phyloP scores from a whole-genome alignment of 192 early-diverging fungal species.

The Linnemannia elongata region DNA sequence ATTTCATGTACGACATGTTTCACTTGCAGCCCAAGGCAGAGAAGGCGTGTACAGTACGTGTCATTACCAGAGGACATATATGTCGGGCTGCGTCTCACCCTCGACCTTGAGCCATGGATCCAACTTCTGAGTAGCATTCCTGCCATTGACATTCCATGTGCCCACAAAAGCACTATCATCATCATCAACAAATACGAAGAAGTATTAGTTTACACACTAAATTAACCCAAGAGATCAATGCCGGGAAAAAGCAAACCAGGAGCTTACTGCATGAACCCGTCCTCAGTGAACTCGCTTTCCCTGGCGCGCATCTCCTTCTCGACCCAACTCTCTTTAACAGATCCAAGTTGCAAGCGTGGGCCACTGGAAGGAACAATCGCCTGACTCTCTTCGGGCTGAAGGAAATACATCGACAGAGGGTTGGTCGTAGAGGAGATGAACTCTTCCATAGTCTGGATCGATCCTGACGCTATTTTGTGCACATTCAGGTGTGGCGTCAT shows the following conservation, averaged over 20 bases:
- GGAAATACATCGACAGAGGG: conserved; percentile 46
- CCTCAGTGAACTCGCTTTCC: conserved; percentile 32
- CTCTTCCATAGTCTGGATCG: conserved; percentile 32
- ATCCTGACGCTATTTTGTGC: conserved; percentile 6
- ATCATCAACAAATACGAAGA: not conserved
- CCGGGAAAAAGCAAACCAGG: not conserved
- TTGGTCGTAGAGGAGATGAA: conserved; percentile 41
- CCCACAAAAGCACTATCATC: conserved; percentile 77
- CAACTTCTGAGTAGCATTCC: conserved; percentile 69
- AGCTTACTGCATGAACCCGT: conserved; percentile 47
- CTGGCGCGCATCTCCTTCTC: conserved; percentile 48
- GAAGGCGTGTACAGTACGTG: not conserved
- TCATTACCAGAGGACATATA: conserved; percentile 80
- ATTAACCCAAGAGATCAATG: not conserved
- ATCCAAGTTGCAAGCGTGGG: conserved; percentile 30
- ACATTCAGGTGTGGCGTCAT: not conserved
- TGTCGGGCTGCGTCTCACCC: conserved; percentile 62
- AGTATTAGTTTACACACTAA: not conserved
- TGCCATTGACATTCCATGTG: conserved; percentile 94
- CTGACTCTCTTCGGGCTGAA: conserved; percentile 43
- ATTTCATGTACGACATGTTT: not conserved
- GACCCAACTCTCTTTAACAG: conserved; percentile 46
- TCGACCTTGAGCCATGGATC: conserved; percentile 74
- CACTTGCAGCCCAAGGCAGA: too few species aligned
- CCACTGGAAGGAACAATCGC: not conserved